phyloP scores from a whole-genome alignment of 2,329 filamentous ascomycete genomes.

The Diplodia seriata region DNA sequence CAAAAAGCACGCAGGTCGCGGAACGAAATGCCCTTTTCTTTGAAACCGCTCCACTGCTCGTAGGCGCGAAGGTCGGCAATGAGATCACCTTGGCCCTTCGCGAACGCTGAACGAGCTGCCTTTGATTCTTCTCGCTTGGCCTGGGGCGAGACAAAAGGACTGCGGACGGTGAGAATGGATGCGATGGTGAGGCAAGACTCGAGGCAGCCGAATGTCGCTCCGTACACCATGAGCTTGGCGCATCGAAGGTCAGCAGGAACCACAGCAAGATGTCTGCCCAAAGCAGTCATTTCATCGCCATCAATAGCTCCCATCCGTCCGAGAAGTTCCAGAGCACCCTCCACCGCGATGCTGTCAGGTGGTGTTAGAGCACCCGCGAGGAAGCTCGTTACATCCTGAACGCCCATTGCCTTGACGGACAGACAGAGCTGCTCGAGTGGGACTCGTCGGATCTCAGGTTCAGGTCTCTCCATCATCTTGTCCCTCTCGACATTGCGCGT shows the following conservation, averaged over 20 bases:
- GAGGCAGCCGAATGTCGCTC: conserved; percentile 89
- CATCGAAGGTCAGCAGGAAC: conserved; percentile 92
- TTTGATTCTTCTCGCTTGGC: conserved; percentile 84
- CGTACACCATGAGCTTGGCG: conserved; percentile 94
- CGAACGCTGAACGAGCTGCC: conserved; percentile 76
- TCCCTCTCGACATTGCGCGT: conserved; percentile 80
- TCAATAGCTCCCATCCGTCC: conserved; percentile 87
- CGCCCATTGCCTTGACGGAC: conserved; percentile 93
- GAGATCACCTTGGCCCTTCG: conserved; percentile 77
- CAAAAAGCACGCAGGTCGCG: conserved; percentile 78
- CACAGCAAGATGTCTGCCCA: conserved; percentile 92
- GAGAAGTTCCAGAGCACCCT: conserved; percentile 80
- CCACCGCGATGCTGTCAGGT: conserved; percentile 82
- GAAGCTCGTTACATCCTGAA: conserved; percentile 80
- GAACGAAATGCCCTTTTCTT: conserved; percentile 61
- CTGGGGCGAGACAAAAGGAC: conserved; percentile 83
- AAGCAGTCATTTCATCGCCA: conserved; percentile 83
- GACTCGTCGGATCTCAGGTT: conserved; percentile 92
- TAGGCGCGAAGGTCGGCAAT: conserved; percentile 86
- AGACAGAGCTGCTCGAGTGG: conserved; percentile 93
- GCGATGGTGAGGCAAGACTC: conserved; percentile 89
- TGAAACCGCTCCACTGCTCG: conserved; percentile 77
- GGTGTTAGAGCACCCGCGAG: conserved; percentile 87
- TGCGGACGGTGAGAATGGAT: conserved; percentile 86
- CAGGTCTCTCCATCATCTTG: conserved; percentile 85